A percentile compares a stretch with the other conserved stretches of the same genome.
Conservation (phyloP, 2,329 filamentous ascomycete species). For the Chalaropsis thielavioides region DNA sequence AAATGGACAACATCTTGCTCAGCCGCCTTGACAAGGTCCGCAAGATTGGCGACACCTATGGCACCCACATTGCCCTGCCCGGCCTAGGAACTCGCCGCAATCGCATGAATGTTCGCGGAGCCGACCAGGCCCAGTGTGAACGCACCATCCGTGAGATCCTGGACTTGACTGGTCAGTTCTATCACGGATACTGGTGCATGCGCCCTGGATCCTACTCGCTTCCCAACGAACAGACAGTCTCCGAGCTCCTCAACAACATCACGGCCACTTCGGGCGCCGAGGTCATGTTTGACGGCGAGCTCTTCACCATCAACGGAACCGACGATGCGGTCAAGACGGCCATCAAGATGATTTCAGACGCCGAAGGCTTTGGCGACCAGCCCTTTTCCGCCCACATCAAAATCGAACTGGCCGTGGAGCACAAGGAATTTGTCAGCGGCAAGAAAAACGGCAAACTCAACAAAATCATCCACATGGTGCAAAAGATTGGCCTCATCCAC, state of each 20-base stretch:
- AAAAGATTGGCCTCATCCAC: constrained; percentile 79
- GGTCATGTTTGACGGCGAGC: constrained; percentile 83
- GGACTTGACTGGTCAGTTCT: constrained; percentile 94
- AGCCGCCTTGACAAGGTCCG: constrained; percentile 89
- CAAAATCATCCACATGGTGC: constrained; percentile 82
- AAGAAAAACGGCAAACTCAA: constrained; percentile 99
- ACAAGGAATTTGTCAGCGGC: constrained; percentile 97
- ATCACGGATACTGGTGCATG: constrained; percentile 86
- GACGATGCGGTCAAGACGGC: constrained; percentile 93
- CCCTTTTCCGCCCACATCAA: constrained; percentile 93
- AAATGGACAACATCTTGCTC: constrained; percentile 87
- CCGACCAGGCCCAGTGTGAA: constrained; percentile 86
- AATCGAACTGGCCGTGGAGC: constrained; percentile 96
- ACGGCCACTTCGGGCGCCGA: constrained; percentile 94
- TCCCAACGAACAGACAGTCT: constrained; percentile 8
- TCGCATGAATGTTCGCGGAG: constrained; percentile 78
- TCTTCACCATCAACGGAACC: constrained; percentile 86
- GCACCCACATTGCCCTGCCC: constrained; percentile 86
- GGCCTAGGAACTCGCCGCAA: constrained; percentile 72
- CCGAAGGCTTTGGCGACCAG: constrained; percentile 73
- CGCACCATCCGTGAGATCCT: constrained; percentile 91
- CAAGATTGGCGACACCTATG: constrained; percentile 94
- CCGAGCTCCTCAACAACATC: constrained; percentile 75
- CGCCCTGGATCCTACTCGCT: constrained; percentile 15
- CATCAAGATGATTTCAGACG: constrained; percentile 84